A percentile compares a stretch with the other conserved stretches of the same genome.
Evolutionary conservation across 192 early-diverging fungal genomes (phyloP).

Genomic region (Obelidium mucronatum): DNA sequence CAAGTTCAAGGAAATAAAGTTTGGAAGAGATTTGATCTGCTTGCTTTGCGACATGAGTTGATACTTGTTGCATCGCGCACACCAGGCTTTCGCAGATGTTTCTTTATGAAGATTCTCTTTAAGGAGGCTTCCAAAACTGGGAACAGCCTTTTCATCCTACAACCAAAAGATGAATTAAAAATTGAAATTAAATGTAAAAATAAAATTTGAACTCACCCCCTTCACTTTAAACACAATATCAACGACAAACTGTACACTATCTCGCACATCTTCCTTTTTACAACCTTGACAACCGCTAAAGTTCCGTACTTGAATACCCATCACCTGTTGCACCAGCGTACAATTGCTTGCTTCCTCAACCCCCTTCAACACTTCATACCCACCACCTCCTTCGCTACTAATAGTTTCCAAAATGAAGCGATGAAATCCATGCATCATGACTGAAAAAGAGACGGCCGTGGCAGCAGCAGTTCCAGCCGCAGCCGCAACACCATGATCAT

Average conservation of each 20-base stretch:
- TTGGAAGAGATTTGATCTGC: slow-evolving; percentile 69
- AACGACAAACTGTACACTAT: slow-evolving; percentile 80
- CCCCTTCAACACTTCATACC: slow-evolving; percentile 30
- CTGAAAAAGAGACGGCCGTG: slow-evolving; percentile 61
- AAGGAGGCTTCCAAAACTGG: slow-evolving; percentile 35
- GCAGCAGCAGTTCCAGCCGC: background rate
- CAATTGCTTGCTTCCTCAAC: background rate
- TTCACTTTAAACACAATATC: slow-evolving; percentile 79
- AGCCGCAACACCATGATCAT: slow-evolving; percentile 66
- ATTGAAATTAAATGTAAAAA: slow-evolving; percentile 18
- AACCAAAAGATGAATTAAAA: background rate
- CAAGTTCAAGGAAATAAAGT: slow-evolving; percentile 82
- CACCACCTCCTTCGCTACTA: slow-evolving; percentile 38
- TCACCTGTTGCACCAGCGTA: slow-evolving; percentile 60
- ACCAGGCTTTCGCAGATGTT: slow-evolving; percentile 85
- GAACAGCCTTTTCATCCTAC: slow-evolving; percentile 9
- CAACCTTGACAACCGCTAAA: slow-evolving; percentile 76
- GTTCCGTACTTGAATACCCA: slow-evolving; percentile 69
- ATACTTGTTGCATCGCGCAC: slow-evolving; percentile 82
- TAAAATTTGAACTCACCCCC: slow-evolving; percentile 46
- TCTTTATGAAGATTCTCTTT: slow-evolving; percentile 64
- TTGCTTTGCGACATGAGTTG: slow-evolving; percentile 80
- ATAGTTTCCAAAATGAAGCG: slow-evolving; percentile 88
- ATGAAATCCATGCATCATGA: slow-evolving; percentile 85
- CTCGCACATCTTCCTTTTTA: slow-evolving; percentile 60